Conservation (phyloP, 163 green algal species). For the Prototheca cutis region DNA sequence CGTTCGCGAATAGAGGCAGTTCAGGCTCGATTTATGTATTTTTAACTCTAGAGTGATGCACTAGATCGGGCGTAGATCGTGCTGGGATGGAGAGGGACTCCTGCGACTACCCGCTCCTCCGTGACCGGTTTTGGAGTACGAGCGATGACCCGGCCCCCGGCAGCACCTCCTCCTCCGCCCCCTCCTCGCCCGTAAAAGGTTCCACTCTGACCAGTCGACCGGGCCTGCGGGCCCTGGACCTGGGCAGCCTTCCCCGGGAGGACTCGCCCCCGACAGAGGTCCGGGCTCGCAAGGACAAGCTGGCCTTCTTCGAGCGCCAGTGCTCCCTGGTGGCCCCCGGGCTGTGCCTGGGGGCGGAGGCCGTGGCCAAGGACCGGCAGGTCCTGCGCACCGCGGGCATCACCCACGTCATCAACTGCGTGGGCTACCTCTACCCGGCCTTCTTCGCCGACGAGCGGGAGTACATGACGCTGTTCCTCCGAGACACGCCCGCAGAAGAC, state of each 20-base stretch:
- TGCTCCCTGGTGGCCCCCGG: slow-evolving; percentile 71
- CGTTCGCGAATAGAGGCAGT: too few relatives aligned
- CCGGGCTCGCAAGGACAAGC: slow-evolving; percentile 62
- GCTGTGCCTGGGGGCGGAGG: slow-evolving; percentile 72
- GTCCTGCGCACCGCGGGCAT: slow-evolving; percentile 61
- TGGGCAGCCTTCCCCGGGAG: slow-evolving; percentile 36
- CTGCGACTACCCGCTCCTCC: slow-evolving; percentile 9
- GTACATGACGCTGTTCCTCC: slow-evolving; percentile 85
- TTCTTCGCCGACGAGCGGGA: slow-evolving; percentile 69
- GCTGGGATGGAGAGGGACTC: too few relatives aligned
- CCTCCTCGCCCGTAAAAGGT: slow-evolving; percentile 1
- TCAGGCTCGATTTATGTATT: too few relatives aligned
- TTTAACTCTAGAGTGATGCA: too few relatives aligned
- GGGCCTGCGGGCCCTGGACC: slow-evolving; percentile 33
- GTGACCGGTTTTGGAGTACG: slow-evolving; percentile 7
- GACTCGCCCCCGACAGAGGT: slow-evolving; percentile 54
- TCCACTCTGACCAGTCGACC: neutral
- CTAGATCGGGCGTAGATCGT: too few relatives aligned
- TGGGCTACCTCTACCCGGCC: slow-evolving; percentile 78
- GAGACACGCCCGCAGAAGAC: slow-evolving; percentile 86
- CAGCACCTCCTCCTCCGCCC: neutral
- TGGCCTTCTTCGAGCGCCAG: slow-evolving; percentile 76
- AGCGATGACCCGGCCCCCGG: neutral
- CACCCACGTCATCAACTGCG: slow-evolving; percentile 96
- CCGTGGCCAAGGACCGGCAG: slow-evolving; percentile 63